phyloP scores from a whole-genome alignment of 2,329 filamentous ascomycete genomes.

The Neonectria coccinea region DNA sequence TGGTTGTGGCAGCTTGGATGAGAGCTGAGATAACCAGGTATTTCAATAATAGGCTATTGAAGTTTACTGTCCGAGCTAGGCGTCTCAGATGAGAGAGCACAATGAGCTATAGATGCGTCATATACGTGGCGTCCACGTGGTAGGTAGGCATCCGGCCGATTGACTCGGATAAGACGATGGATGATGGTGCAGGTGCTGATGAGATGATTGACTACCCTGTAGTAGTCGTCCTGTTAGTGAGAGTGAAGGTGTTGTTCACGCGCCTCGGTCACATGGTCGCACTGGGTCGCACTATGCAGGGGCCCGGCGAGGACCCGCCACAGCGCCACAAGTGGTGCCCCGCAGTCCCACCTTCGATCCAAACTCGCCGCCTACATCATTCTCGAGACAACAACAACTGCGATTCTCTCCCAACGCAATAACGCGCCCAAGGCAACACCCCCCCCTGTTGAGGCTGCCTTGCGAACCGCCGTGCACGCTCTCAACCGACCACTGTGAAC shows the following conservation, averaged over 20 bases:
- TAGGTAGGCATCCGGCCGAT: neutral
- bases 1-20: no score
- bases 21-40: no score
- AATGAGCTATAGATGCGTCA: neutral
- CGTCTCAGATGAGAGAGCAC: no score
- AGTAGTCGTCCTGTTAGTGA: neutral
- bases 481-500: constrained; percentile 1
- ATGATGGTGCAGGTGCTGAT: neutral
- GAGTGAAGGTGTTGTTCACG: constrained; percentile 24
- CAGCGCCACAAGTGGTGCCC: constrained; percentile 1
- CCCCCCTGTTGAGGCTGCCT: constrained; percentile 6
- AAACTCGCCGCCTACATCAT: constrained; percentile 32
- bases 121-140: constrained; percentile 18
- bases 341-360: constrained; percentile 5
- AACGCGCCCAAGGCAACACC: constrained; percentile 9
- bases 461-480: constrained; percentile 2
- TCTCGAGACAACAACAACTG: constrained; percentile 1
- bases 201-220: constrained; percentile 8
- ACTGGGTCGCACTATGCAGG: constrained; percentile 4
- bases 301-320: neutral
- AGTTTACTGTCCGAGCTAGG: no score
- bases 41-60: no score
- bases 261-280: constrained; percentile 8
- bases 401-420: constrained; percentile 6
- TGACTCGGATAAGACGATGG: neutral